Base-by-base conservation (phyloP, 805 yeast genomes). In the Candida mattraensis region DNA sequence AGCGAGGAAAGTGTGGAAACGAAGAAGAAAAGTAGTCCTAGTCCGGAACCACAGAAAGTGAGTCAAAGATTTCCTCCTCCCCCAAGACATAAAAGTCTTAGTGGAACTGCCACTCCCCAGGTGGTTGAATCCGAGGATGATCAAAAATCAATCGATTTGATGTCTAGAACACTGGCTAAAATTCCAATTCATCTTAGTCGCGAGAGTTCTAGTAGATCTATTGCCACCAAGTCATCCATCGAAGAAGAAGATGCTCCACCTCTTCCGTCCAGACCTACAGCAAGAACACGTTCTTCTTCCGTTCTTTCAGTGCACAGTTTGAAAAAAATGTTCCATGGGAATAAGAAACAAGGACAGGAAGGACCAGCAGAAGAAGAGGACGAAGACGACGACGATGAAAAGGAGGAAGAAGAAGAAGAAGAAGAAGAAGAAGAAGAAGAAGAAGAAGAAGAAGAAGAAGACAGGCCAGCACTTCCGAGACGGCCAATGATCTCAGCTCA, bases 401-500 rank as follows among this genome's bases (percentile, higher is more conserved):
- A 12, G 14, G 30, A 25, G 14, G 30, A 26, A n/a, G n/a, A n/a
- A n/a, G n/a, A 32, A 9, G 11, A 28, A 4, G 20, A n/a, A 7
- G 26, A 24, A 24, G 17, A 32, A 6, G 15, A 10, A 11, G 28
- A 27, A 5, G 18, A 30, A n/a, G n/a, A n/a, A n/a, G 39, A 24
- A 5, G 39, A 39, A 10, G 18, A 16, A 2, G 47, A 43, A 22
- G 40, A 41, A n/a, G 55, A 48, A 17, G 58, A 51, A 31, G 58
- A 54, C 23, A 46, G 51, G 24, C 59, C 57, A n/a, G 44, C 49
- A 10, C 33, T 52, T 18, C 58, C 60, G 10, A 29, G 36, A 11
- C 44, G 58, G 28, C 55, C 45, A 11, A 28, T 26, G n/a, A 17
- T 30, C 13, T 17, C 20, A n/a, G 27, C 19, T 13, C 38, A 30